Evolutionary conservation across 441 rosid species (phyloP).

Genomic region (Erodium trifolium): DNA sequence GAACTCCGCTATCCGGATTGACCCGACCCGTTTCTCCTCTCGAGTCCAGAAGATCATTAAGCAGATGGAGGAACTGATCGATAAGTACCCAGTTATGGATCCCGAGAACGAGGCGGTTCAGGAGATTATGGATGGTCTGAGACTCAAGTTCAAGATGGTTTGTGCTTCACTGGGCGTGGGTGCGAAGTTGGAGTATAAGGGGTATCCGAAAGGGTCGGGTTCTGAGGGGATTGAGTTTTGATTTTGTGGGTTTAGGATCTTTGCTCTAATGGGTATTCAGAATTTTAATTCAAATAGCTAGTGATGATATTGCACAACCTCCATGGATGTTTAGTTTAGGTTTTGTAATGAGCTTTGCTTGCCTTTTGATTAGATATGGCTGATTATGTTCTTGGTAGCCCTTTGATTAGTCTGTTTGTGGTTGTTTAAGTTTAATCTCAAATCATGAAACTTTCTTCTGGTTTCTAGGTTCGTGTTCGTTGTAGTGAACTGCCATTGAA

Average conservation of each 20-base stretch:
- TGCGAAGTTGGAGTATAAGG: conserved; percentile 49
- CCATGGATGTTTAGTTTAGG: background rate
- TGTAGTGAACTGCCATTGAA: background rate
- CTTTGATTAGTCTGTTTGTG: background rate
- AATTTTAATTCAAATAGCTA: no score
- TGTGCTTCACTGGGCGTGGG: conserved; percentile 48
- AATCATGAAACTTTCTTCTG: background rate
- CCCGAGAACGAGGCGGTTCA: conserved; percentile 60
- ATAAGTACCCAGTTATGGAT: conserved; percentile 48
- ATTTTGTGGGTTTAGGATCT: conserved; percentile 6
- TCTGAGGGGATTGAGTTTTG: conserved; percentile 50
- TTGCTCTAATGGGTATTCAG: background rate
- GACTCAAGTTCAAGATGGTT: conserved; percentile 60
- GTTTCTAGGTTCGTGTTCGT: background rate
- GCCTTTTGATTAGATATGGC: background rate
- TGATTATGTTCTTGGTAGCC: background rate
- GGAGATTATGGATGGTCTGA: conserved; percentile 49
- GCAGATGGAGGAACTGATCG: conserved; percentile 51
- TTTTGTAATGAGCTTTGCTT: background rate
- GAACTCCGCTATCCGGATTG: conserved; percentile 45
- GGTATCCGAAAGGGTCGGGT: conserved; percentile 38
- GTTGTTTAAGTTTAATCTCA: background rate
- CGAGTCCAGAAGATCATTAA: conserved; percentile 48
- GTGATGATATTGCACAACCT: no score
- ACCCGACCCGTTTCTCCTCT: conserved; percentile 41